A percentile compares a stretch with the other conserved stretches of the same genome.
phyloP scores from a whole-genome alignment of 306 rosid genomes.

The Argentina anserina region DNA sequence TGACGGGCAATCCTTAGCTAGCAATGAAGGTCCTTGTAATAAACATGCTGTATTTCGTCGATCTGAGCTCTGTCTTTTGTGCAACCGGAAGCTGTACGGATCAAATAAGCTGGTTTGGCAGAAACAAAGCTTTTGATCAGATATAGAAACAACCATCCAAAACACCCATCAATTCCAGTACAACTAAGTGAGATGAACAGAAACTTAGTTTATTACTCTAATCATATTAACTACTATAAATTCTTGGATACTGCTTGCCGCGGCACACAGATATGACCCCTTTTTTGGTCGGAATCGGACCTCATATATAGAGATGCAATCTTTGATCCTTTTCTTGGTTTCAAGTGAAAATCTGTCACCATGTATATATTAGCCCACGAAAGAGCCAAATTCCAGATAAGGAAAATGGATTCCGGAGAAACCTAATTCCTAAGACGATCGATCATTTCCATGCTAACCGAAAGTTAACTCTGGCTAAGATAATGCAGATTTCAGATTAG shows the following conservation, averaged over 20 bases:
- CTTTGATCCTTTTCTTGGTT: background rate
- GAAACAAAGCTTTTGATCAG: slow-evolving; percentile 6
- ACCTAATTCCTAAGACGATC: background rate
- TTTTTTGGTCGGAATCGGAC: background rate
- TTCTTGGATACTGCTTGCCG: background rate
- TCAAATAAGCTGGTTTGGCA: background rate
- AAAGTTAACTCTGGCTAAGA: background rate
- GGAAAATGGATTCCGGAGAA: slow-evolving; percentile 11
- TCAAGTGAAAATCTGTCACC: background rate
- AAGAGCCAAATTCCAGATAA: background rate
- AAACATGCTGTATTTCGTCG: background rate
- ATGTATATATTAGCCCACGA: background rate
- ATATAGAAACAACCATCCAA: background rate
- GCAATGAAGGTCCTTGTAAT: background rate
- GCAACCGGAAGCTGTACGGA: background rate
- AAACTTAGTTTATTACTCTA: background rate
- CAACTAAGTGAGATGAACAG: background rate
- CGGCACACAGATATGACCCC: slow-evolving; percentile 7
- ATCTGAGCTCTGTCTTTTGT: background rate
- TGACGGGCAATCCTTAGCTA: background rate
- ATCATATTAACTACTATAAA: background rate
- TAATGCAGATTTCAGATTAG: background rate
- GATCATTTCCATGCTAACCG: background rate
- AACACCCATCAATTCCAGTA: background rate
- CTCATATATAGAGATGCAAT: background rate